Base-by-base conservation (phyloP, 2,329 filamentous ascomycete genomes). In the Cladosporium sp. region DNA sequence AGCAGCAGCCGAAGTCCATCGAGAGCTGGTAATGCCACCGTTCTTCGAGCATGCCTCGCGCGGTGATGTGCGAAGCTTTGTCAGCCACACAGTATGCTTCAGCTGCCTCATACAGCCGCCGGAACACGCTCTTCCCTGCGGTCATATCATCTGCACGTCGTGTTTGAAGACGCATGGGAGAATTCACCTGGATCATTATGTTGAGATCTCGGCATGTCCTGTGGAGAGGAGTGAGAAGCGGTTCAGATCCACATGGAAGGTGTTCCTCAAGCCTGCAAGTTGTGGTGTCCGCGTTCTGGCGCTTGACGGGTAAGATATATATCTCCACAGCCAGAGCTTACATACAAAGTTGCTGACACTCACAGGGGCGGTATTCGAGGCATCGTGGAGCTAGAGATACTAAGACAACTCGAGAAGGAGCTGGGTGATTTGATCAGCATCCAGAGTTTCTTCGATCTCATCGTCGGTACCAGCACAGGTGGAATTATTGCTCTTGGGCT, bases 401-500 rank as follows among this genome's bases (percentile, higher is more conserved):
- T 83, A 3, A 64, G 71, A 29, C 63, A 69, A 7, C 74, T 83
- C 6, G 76, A 82, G 66, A 67, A 67, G 28, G 72, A 71, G 5
- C 67, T 82, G 1, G 78, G 76, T 3, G 71, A 70, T 6, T 69
- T 69, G 1, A 67, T 83, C 8, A 73, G 73, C 1, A 75, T 83
- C 3, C 78, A 77, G 59, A 71, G 69, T 18, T 82, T 83, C 67
- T 81, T 83, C 60, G 81, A 83, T 66, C 73, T 82, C 1, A 78
- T 83, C 16, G 77, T 81, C 7, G 79, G 79, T 2, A 80, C 78
- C 44, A 78, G 77, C 73, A 79, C 71, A 40, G 60, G 58, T 26
- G 62, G 68, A 21, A 59, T 69, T 21, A 62, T 67, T 37, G 57
- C 64, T 56, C 14, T 62, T 76, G 72, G 74, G 1, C 79, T 81